These are phyloP conservation scores for Globisporangium uncinulatum DNA, from an alignment of 352 stramenopile species.

Conservation along the genomic window DNA sequence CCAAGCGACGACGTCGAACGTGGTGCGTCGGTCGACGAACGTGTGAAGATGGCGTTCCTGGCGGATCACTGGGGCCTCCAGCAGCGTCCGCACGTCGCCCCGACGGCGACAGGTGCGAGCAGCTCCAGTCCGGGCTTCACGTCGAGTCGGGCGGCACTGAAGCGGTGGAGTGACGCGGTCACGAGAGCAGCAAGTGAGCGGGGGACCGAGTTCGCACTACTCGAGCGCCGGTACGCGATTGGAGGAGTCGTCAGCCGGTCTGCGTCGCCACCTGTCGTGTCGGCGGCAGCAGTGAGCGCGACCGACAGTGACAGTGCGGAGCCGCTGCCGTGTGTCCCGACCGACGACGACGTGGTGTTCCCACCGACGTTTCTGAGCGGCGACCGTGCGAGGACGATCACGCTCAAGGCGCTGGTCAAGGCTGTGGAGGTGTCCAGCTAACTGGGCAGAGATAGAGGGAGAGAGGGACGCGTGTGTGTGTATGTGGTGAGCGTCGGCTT, in stretches of 20 bases:
- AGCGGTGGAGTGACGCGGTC: background rate
- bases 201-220: background rate
- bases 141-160: no score
- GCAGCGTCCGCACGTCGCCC: background rate
- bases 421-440: conserved; percentile 11
- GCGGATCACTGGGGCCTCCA: conserved; percentile 19
- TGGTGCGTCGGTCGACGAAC: conserved; percentile 17
- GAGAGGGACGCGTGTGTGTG: background rate
- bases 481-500: background rate
- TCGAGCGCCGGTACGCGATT: background rate
- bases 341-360: conserved; percentile 24
- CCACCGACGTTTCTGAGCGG: conserved; percentile 18
- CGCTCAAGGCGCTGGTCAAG: conserved; percentile 36
- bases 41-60: conserved; percentile 22
- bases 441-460: background rate
- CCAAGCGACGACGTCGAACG: background rate
- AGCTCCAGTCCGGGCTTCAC: background rate
- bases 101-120: background rate
- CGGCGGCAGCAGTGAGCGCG: no score
- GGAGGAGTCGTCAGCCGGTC: background rate
- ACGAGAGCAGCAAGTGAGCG: background rate
- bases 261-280: no score
- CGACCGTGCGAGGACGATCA: conserved; percentile 26
- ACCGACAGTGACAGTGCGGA: background rate
- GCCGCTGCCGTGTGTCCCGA: conserved; percentile 15